These are phyloP conservation scores for Picea glauca DNA, from an alignment of 75 land plant genomes.

Conservation along the genomic window DNA sequence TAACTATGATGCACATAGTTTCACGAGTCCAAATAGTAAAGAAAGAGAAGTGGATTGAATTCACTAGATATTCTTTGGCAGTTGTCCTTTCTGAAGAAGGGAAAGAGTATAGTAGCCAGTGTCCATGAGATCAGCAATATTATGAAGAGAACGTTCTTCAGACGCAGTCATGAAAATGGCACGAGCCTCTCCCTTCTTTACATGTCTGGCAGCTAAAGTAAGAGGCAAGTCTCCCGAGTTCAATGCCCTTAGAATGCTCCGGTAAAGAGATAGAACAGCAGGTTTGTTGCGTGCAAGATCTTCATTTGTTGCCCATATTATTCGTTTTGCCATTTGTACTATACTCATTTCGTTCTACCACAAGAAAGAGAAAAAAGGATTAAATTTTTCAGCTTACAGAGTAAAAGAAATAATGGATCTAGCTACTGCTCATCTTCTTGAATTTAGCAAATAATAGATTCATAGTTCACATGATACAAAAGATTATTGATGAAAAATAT, in stretches of 20 bases:
- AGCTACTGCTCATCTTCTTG: too few species aligned
- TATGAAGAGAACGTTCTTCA: constrained; percentile 53
- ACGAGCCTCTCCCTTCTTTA: constrained; percentile 58
- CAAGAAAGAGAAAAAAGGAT: too few species aligned
- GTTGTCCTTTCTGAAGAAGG: constrained; percentile 46
- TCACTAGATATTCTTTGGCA: constrained; percentile 4
- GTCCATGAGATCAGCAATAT: constrained; percentile 61
- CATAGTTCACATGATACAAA: too few species aligned
- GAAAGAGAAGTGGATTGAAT: not conserved
- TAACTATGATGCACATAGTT: too few species aligned
- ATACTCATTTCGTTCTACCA: too few species aligned
- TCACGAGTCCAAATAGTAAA: too few species aligned
- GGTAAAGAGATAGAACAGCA: constrained; percentile 49
- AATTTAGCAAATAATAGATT: too few species aligned
- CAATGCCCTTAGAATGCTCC: constrained; percentile 41
- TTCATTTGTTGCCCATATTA: constrained; percentile 82
- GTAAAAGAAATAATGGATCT: too few species aligned
- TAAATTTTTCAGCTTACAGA: too few species aligned
- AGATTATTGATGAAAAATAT: too few species aligned
- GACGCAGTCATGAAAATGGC: constrained; percentile 41
- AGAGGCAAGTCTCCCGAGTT: constrained; percentile 49
- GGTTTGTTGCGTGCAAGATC: constrained; percentile 55
- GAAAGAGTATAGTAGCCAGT: constrained; percentile 57
- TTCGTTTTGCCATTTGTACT: constrained; percentile 18
- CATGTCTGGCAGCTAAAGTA: constrained; percentile 42